phyloP scores from a whole-genome alignment of 805 yeast genomes.

The Starmerella lactis-condensi region DNA sequence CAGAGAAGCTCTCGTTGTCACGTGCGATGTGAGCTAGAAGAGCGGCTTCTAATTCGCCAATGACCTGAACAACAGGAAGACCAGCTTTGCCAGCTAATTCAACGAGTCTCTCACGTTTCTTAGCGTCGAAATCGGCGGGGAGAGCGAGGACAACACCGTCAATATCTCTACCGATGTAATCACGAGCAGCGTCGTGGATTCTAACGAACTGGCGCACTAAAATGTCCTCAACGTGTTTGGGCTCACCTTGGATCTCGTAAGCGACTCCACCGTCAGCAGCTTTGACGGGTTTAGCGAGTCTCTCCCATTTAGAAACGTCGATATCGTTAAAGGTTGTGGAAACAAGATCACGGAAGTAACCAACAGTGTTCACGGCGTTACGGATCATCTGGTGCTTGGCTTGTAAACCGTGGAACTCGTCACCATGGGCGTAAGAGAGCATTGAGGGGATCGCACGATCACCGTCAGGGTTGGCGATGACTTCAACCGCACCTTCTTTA shows the following conservation, averaged over 20 bases:
- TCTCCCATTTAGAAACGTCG: constrained; percentile 43
- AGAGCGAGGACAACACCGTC: constrained; percentile 76
- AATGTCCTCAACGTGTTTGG: constrained; percentile 55
- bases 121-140: constrained; percentile 69
- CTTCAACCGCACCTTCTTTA: constrained; percentile 81
- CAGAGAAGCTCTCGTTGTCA: constrained; percentile 32
- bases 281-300: constrained; percentile 50
- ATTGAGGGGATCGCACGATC: constrained; percentile 92
- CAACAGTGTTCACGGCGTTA: constrained; percentile 69
- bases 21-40: constrained; percentile 50
- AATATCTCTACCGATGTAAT: constrained; percentile 63
- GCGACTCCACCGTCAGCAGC: constrained; percentile 43
- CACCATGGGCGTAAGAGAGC: constrained; percentile 77
- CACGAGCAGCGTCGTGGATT: constrained; percentile 76
- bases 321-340: constrained; percentile 57
- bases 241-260: constrained; percentile 30
- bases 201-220: constrained; percentile 68
- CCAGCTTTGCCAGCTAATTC: constrained; percentile 53
- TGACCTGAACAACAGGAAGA: constrained; percentile 62
- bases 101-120: constrained; percentile 47
- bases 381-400: constrained; percentile 83
- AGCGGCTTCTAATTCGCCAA: constrained; percentile 86
- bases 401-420: constrained; percentile 95
- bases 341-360: constrained; percentile 82
- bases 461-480: constrained; percentile 97